phyloP scores from a whole-genome alignment of 2,329 filamentous ascomycete species.

The Xylaria hypoxylon region DNA sequence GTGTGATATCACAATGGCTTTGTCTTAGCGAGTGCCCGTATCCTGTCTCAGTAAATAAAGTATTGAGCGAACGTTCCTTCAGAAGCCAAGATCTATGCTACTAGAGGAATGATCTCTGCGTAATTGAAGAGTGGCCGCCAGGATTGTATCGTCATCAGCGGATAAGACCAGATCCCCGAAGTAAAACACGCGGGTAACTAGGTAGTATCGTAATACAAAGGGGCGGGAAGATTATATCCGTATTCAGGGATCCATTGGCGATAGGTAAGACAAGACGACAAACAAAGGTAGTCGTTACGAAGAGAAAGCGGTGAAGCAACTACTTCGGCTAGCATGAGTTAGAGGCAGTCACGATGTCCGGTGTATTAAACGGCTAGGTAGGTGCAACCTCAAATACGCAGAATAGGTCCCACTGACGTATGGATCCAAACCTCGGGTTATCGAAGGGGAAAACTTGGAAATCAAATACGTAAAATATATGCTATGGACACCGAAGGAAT shows the following conservation, averaged over 20 bases:
- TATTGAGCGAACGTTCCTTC: background rate
- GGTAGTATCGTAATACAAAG: constrained; percentile 24
- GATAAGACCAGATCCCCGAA: constrained; percentile 1
- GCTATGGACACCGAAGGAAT: constrained; percentile 34
- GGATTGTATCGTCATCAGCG: background rate
- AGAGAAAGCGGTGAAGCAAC: constrained; percentile 16
- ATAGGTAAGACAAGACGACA: constrained; percentile 9
- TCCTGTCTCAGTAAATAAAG: background rate
- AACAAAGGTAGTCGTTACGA: constrained; percentile 10
- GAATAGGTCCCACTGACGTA: constrained; percentile 22
- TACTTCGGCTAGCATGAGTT: background rate
- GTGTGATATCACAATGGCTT: constrained; percentile 6
- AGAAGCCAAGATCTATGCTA: background rate
- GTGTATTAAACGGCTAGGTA: constrained; percentile 3
- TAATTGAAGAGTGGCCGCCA: background rate
- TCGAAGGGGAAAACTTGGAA: constrained; percentile 5
- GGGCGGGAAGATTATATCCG: constrained; percentile 5
- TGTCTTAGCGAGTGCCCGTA: background rate
- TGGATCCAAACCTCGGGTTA: constrained; percentile 22
- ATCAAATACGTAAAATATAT: constrained; percentile 34
- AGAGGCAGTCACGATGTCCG: constrained; percentile 18
- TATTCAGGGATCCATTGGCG: constrained; percentile 23
- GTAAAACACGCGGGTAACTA: background rate
- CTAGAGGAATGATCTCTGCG: background rate
- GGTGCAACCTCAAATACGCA: constrained; percentile 7